A percentile compares a stretch with the other conserved stretches of the same genome.
Evolutionary conservation across 2,329 filamentous ascomycete species (phyloP).

Genomic region (Penicillium corylophilum): DNA sequence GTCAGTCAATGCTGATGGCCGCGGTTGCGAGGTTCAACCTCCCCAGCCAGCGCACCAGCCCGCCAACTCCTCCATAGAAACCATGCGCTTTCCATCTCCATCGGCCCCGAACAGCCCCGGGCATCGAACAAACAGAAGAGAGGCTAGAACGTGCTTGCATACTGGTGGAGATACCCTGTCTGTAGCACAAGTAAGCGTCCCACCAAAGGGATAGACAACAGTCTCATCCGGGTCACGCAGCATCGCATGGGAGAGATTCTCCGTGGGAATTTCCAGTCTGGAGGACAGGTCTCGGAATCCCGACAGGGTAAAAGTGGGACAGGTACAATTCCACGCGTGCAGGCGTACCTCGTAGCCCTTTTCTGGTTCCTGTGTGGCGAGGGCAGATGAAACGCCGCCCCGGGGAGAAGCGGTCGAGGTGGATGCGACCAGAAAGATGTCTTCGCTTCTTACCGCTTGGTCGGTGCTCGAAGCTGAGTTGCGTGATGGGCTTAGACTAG

Average conservation of each 20-base stretch:
- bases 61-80: slow-evolving; percentile 67
- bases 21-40: slow-evolving; percentile 22
- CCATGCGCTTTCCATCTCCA: slow-evolving; percentile 52
- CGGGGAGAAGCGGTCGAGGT: slow-evolving; percentile 40
- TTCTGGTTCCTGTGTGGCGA: slow-evolving; percentile 25
- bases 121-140: slow-evolving; percentile 70
- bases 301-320: slow-evolving; percentile 76
- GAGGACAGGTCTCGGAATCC: slow-evolving; percentile 55
- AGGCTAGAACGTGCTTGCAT: slow-evolving; percentile 91
- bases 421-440: slow-evolving; percentile 66
- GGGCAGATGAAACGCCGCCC: slow-evolving; percentile 21
- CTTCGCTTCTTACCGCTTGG: slow-evolving; percentile 4
- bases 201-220: slow-evolving; percentile 38
- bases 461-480: not conserved
- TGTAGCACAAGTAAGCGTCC: slow-evolving; percentile 28
- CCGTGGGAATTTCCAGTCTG: slow-evolving; percentile 19
- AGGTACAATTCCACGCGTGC: slow-evolving; percentile 81
- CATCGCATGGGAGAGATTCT: slow-evolving; percentile 7
- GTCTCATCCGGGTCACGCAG: slow-evolving; percentile 11
- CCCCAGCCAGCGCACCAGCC: slow-evolving; percentile 61
- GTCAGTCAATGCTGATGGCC: not conserved
- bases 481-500: not conserved
- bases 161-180: slow-evolving; percentile 37
- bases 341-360: slow-evolving; percentile 70
- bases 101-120: slow-evolving; percentile 55